Conservation (phyloP, 768 basidiomycete species). For the Cystofilobasidium bisporidii region DNA sequence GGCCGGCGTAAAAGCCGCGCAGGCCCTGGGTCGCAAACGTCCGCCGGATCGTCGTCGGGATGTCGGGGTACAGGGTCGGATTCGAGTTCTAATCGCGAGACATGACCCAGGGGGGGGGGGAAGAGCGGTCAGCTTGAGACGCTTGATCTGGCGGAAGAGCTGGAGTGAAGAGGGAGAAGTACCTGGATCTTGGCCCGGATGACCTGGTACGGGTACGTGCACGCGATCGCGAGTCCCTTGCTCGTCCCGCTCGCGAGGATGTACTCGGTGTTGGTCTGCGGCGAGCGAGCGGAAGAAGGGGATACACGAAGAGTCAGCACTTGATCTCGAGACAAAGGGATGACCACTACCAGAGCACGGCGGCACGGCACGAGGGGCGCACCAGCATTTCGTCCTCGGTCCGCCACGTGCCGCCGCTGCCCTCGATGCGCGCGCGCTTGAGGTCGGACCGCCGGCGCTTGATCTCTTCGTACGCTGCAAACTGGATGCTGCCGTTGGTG, state of each 20-base stretch:
- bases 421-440: conserved; percentile 56
- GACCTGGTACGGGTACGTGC: conserved; percentile 97
- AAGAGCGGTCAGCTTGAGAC: neutral
- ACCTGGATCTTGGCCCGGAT: conserved; percentile 84
- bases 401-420: conserved; percentile 56
- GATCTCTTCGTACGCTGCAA: conserved; percentile 93
- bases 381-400: conserved; percentile 78
- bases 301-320: neutral
- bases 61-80: conserved; percentile 59
- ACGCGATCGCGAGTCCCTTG: conserved; percentile 68
- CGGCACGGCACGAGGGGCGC: conserved; percentile 35
- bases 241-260: conserved; percentile 84
- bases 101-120: neutral
- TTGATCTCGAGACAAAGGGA: too few species aligned
- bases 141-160: too few species aligned
- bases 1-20: conserved; percentile 83
- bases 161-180: neutral
- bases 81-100: conserved; percentile 17
- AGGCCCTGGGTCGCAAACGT: conserved; percentile 75
- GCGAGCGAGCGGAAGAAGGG: neutral
- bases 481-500: conserved; percentile 88
- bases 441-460: conserved; percentile 69
- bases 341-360: too few species aligned
- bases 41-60: conserved; percentile 64
- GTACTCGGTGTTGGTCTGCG: conserved; percentile 80